Base-by-base conservation (phyloP, 176 grass and related monocot species). In the Lolium perenne region DNA sequence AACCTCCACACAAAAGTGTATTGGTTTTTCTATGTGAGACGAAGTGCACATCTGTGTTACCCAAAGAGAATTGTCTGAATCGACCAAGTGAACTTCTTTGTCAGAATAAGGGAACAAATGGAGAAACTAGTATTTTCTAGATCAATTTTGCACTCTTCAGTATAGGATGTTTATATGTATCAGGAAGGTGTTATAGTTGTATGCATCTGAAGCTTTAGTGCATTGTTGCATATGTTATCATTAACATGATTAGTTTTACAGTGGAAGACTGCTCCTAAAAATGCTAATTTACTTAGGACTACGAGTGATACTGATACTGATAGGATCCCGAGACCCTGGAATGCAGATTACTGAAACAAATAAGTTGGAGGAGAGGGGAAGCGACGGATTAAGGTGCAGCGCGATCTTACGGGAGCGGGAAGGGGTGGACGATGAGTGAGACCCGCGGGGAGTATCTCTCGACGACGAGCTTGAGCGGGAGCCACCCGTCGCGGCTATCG, bases 361-460 rank as follows among this genome's bases (percentile, higher is more conserved):
- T 8, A 7, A 66, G 22, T 41, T 32, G 15, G 15, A 26, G 29
- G 2, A 41, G 23, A 84, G 6, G 35, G 17, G 55, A 8, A 47
- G 62, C 16, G 40, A 17, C 0, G 4, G 38, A 23, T 13, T n/a
- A 46, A 49, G 21, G 57, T 60, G 57, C 17, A 59, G 43, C 9
- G 46, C 13, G 54, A 1, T 55, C 88, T 94, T 88, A 98, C 97
- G 94, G 97, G 38, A 98, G 92, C 4, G 97, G 97, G 76, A 98
- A 98, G 50, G 97, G 97, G 76, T 98, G 94, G 80, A 95, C 92
- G 83, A 98, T 91, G 78, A 95, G 86, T 2, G 92, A 94, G 70
- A 95, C 80, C 16, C 79, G 70, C 20, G 88, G 81, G 21, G 88
- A 77, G 83, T 88, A 98, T 23, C 80, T 75, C 69, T 95, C 88